Conservation (phyloP, 305 asterid genomes). For the Fraxinus baroniana region DNA sequence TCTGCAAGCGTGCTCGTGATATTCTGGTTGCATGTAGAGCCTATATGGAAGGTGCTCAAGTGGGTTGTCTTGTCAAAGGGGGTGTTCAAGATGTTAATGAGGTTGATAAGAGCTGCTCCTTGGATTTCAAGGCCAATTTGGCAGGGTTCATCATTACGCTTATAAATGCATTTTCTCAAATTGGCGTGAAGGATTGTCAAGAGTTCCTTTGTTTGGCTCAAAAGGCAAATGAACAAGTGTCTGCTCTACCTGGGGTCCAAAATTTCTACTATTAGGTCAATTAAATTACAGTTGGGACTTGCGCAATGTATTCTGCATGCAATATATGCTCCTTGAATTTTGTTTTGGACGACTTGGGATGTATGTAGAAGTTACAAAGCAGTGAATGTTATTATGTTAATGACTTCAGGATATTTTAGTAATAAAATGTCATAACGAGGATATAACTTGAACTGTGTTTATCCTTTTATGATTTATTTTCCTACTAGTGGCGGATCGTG, state of each 20-base stretch:
- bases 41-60: conserved; percentile 77
- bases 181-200: conserved; percentile 66
- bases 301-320: background rate
- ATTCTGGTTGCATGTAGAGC: conserved; percentile 76
- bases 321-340: conserved; percentile 11
- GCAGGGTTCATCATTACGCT: conserved; percentile 41
- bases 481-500: too few species aligned
- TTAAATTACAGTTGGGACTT: conserved; percentile 12
- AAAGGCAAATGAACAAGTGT: conserved; percentile 27
- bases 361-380: conserved; percentile 8
- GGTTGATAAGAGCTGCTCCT: conserved; percentile 62
- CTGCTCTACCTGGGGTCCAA: conserved; percentile 14
- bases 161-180: conserved; percentile 43
- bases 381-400: background rate
- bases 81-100: conserved; percentile 72
- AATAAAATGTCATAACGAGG: conserved; percentile 21
- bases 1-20: conserved; percentile 51
- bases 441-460: background rate
- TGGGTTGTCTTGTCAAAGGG: conserved; percentile 75
- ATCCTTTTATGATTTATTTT: background rate
- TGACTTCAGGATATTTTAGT: conserved; percentile 7
- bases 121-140: conserved; percentile 39
- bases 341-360: background rate
- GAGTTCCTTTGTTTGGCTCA: conserved; percentile 50
- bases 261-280: background rate